Evolutionary conservation across 495 filamentous ascomycete species (phyloP), one percentile per base, ranked within the genome.

Genomic region (Echria macrotheca): DNA sequence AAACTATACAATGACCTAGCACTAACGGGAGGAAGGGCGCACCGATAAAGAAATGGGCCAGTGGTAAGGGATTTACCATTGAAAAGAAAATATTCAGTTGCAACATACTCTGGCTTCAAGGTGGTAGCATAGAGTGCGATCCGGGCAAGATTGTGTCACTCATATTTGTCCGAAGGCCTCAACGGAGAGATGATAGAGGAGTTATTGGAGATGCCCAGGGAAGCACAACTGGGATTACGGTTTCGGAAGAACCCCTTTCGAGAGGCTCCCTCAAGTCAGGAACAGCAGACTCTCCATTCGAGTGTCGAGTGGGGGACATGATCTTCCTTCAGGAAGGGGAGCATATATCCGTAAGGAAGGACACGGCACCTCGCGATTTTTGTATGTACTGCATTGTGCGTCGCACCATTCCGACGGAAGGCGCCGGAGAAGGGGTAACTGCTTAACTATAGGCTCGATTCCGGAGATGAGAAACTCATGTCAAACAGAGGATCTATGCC

Each of bases 151-250:
- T 47, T 47, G 44, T 25, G 44, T 14, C 31, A 38, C 44, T 47
- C 44, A 38, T 47, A 47, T 47, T 47, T 38, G 44, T 47, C 32
- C 44, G 32, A 36, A 47, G 44, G 44, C 44, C 44, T 47, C 29
- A 25, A 29, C 44, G 25, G 44, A 47, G 44, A 38, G 32, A 25
- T 11, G 29, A 21, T 47, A 22, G 17, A 38, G 44, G 44, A 47
- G 19, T 22, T 21, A 19, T 5, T 47, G 19, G 26, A 47, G 44
- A 29, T 12, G 32, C 44, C 32, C 44, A 36, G 19, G 44, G 32
- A 47, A 46, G 17, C 43, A 29, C 43, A 8, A 4, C 43, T 8
- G 44, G 4, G 44, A 38, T 38, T 25, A 22, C 44, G 21, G 32
- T 47, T 5, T 19, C 25, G 32, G 44, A 47, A 45, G 43, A 45